Base-by-base conservation (phyloP, 257 asterid genomes). In the Linderniella brevidens region DNA sequence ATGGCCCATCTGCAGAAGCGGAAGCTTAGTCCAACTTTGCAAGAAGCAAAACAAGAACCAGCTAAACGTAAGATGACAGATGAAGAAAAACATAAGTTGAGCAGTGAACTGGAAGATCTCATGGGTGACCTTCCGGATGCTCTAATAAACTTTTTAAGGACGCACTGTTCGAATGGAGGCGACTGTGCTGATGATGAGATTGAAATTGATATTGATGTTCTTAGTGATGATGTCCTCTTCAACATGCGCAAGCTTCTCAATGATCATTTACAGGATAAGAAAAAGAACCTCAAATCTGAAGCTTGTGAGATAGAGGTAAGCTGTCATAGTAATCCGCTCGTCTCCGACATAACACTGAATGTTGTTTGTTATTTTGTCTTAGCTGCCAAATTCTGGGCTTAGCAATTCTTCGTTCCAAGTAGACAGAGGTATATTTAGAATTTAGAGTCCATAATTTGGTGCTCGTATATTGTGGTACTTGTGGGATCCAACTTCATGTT, bases 401-500 rank as follows among this genome's bases (percentile, higher is more conserved):
- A 87, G 97, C 74, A 87, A 74, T 70, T 87, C 93, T 39, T 83
- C 97, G 20, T 62, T 76, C 79, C 93, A 74, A 70, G 67, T 53
- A 37, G 90, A 68, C 59, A 80, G 69, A 86, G 97, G 97, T 86
- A 13, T 39, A 39, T 10, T 2, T 39, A 10, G 13, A 13, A 39
- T 10, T 10, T 2, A 39, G 43, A 13, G 13, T 3, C 43, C 43
- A 13, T 37, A 3, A 10, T 39, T 10, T 39, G 15, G 13, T 39
- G 43, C 43, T 39, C 13, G 13, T 10, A 39, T 3, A 11, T 2
- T 39, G 15, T 39, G 9, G 13, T 39, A 13, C 15, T 13, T 39
- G 3, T 9, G 1, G 13, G 13, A 39, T 2, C 3, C 13, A 9
- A 39, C 32, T 25, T 25, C 32, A 25, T 25, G 3, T 10, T 10